phyloP scores from a whole-genome alignment of 140 eudicot species.

The Cichorium intybus region DNA sequence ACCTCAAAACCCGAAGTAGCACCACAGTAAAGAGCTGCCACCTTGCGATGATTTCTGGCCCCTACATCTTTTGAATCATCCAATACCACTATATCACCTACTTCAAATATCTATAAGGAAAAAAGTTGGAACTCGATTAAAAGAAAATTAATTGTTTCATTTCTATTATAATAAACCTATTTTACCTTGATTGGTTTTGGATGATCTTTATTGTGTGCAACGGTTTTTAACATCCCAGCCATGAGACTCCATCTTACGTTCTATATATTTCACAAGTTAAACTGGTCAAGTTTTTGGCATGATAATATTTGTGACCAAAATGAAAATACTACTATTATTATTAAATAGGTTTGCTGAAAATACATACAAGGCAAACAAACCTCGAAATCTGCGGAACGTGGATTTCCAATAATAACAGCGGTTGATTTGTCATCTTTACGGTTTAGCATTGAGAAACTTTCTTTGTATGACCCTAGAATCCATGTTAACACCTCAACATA shows the following conservation, averaged over 20 bases:
- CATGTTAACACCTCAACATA: constrained; percentile 80
- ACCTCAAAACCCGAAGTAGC: constrained; percentile 79
- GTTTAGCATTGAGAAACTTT: constrained; percentile 76
- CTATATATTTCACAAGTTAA: constrained; percentile 29
- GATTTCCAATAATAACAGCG: constrained; percentile 76
- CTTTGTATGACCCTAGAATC: constrained; percentile 79
- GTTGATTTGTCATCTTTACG: constrained; percentile 74
- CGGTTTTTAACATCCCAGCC: constrained; percentile 84
- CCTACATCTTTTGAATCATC: constrained; percentile 77
- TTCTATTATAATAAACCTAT: background rate
- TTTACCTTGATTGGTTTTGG: constrained; percentile 91
- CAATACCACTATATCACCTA: constrained; percentile 71
- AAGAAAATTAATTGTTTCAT: too few species aligned
- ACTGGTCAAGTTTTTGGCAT: background rate
- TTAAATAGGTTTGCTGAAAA: background rate
- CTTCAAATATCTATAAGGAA: constrained; percentile 69
- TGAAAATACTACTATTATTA: background rate
- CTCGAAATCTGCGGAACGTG: constrained; percentile 91
- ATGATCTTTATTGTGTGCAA: constrained; percentile 92
- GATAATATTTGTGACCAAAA: background rate
- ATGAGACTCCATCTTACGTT: constrained; percentile 78
- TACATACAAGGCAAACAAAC: constrained; percentile 29
- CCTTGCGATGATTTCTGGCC: constrained; percentile 69
- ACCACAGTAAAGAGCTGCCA: constrained; percentile 95
- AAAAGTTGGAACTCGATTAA: too few species aligned